phyloP scores from a whole-genome alignment of 2,329 filamentous ascomycete genomes.

The Hypoxylon sp. region DNA sequence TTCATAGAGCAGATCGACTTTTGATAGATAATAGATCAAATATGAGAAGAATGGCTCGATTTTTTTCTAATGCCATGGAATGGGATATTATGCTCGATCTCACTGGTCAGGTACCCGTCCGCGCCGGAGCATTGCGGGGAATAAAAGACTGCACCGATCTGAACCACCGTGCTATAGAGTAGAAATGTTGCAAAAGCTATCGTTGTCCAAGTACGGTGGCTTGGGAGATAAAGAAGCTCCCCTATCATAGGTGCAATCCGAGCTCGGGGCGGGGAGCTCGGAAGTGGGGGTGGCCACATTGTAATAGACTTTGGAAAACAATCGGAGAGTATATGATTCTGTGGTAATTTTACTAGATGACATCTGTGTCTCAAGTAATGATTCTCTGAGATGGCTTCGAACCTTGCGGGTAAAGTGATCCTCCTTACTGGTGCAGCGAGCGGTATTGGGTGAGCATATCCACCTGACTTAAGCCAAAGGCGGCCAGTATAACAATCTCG shows the following conservation, averaged over 20 bases:
- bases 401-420: constrained; percentile 32
- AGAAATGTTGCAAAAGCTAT: no score
- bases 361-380: no score
- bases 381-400: constrained; percentile 27
- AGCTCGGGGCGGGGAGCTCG: constrained; percentile 28
- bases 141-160: no score
- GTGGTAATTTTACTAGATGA: no score
- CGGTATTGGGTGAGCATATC: constrained; percentile 36
- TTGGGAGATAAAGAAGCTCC: no score
- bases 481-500: not conserved
- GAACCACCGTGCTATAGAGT: no score
- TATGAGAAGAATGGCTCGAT: no score
- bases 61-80: no score
- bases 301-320: constrained; percentile 1
- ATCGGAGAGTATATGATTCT: not conserved
- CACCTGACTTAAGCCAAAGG: not conserved
- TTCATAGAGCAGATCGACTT: no score
- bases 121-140: not conserved
- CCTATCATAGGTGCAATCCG: no score
- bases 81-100: not conserved
- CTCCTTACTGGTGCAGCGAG: constrained; percentile 38
- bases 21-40: no score
- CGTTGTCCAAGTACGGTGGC: no score
- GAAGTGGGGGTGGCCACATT: constrained; percentile 28
- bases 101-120: not conserved